phyloP scores from a whole-genome alignment of 2,329 filamentous ascomycete genomes.

The Fusarium beomiforme region DNA sequence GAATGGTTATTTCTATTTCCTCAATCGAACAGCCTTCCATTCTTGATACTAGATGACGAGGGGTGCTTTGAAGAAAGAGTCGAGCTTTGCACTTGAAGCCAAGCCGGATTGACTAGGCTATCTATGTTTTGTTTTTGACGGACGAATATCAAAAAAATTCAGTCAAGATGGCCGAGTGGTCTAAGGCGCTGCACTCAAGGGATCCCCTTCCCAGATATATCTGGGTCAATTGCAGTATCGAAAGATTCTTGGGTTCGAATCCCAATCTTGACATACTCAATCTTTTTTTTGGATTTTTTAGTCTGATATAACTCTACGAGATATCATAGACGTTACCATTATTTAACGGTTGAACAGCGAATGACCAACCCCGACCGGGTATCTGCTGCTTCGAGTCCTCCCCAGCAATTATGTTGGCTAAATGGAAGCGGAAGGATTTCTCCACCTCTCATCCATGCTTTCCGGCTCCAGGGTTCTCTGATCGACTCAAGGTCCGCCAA shows the following conservation, averaged over 20 bases:
- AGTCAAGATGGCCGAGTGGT: neutral
- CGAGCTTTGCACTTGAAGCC: too few relatives aligned
- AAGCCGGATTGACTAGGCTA: too few relatives aligned
- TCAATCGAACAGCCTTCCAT: neutral
- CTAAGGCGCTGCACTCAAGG: neutral
- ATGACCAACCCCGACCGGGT: too few relatives aligned
- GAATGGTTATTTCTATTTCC: neutral
- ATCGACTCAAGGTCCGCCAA: neutral
- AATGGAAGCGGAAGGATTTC: neutral
- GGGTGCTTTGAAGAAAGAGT: too few relatives aligned
- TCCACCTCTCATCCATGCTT: neutral
- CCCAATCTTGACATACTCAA: neutral
- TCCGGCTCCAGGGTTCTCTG: neutral
- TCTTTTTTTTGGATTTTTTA: rapidly evolving
- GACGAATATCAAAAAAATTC: too few relatives aligned
- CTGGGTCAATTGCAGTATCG: neutral
- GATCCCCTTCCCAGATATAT: neutral
- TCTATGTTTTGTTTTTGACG: too few relatives aligned
- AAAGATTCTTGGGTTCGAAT: neutral
- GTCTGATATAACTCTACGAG: too few relatives aligned
- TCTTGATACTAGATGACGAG: too few relatives aligned
- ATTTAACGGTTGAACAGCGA: too few relatives aligned
- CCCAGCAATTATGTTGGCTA: too few relatives aligned
- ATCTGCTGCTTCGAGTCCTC: too few relatives aligned
- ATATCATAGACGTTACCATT: too few relatives aligned